Percentiles rank a stretch among this genome's conserved stretches.
These are phyloP conservation scores for Astragalus membranaceus DNA, from an alignment of 306 rosid genomes.

Conservation along the genomic window DNA sequence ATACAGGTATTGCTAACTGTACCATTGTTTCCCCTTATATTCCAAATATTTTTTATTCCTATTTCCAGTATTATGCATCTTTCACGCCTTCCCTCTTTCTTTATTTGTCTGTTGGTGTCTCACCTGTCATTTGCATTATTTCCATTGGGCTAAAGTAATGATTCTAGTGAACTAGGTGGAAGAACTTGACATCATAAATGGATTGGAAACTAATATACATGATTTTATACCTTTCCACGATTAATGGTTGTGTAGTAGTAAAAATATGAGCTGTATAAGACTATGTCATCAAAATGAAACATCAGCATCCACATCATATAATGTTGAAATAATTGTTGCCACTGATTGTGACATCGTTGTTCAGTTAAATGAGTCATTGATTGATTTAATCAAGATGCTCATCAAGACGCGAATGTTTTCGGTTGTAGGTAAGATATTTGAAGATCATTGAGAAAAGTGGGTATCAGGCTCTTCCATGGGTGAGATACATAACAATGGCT, in stretches of 20 bases:
- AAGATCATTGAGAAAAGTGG: conserved; percentile 99
- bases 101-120: conserved; percentile 7
- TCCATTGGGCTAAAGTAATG: not conserved
- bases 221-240: not conserved
- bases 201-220: not conserved
- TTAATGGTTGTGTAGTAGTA: not conserved
- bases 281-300: not conserved
- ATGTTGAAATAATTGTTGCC: not conserved
- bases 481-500: conserved; percentile 97
- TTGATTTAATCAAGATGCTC: not conserved
- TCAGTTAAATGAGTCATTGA: not conserved
- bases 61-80: conserved; percentile 7
- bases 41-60: not conserved
- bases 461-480: conserved; percentile 99
- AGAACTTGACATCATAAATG: not conserved
- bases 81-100: not conserved
- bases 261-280: conserved; percentile 1
- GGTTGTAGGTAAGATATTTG: conserved; percentile 87
- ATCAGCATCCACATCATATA: not conserved
- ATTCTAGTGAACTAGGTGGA: too few relatives aligned
- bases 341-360: not conserved
- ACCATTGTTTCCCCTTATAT: not conserved
- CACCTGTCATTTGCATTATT: conserved; percentile 8
- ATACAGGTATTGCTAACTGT: conserved; percentile 61
- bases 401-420: conserved; percentile 13